Conservation (phyloP, 2,329 filamentous ascomycete species). For the Aspergillus unguis region DNA sequence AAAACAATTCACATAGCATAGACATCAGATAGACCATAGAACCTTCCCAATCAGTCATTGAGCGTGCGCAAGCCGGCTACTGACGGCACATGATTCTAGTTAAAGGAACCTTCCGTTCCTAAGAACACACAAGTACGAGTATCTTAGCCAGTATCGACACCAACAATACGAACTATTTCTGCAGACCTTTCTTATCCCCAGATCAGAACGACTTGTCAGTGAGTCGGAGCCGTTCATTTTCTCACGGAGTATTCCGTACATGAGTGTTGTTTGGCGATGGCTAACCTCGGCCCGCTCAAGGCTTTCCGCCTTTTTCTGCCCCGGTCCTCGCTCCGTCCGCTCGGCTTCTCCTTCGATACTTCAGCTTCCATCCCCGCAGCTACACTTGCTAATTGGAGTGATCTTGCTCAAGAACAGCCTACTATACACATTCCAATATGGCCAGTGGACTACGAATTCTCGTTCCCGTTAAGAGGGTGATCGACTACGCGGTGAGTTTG, state of each 20-base stretch:
- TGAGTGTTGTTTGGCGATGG: too few species aligned
- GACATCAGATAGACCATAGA: background rate
- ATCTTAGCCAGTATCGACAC: too few species aligned
- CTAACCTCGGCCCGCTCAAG: conserved; percentile 30
- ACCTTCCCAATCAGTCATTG: background rate
- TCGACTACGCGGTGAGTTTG: conserved; percentile 73
- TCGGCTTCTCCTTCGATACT: conserved; percentile 17
- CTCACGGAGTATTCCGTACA: too few species aligned
- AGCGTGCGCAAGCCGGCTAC: too few species aligned
- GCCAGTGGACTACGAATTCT: conserved; percentile 63
- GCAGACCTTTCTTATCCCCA: too few species aligned
- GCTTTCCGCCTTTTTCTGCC: conserved; percentile 28
- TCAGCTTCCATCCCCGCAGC: conserved; percentile 5
- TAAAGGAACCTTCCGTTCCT: too few species aligned
- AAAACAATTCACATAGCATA: background rate
- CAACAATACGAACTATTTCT: too few species aligned
- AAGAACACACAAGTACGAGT: too few species aligned
- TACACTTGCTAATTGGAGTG: background rate
- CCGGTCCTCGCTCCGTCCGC: conserved; percentile 14
- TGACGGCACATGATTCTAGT: too few species aligned
- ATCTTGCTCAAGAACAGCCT: background rate
- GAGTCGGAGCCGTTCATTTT: too few species aligned
- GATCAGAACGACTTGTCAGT: too few species aligned
- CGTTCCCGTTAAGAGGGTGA: conserved; percentile 78
- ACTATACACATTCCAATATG: conserved; percentile 34